These are phyloP conservation scores for Trichocomaceae sp. DNA, from an alignment of 2,329 filamentous ascomycete genomes.

Conservation along the genomic window DNA sequence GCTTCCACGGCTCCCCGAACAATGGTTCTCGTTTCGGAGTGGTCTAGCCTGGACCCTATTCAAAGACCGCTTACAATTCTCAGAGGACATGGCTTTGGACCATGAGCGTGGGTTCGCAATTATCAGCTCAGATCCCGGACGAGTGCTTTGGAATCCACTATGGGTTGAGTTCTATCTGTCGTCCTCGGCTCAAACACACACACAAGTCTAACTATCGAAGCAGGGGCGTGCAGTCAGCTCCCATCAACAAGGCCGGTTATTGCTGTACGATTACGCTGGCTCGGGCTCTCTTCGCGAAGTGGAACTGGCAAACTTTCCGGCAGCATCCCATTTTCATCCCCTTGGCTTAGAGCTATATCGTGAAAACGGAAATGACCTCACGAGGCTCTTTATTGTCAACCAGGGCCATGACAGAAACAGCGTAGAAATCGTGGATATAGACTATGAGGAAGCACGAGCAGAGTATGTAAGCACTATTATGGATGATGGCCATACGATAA, in stretches of 20 bases:
- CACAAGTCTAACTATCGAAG: neutral
- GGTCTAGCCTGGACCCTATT: constrained; percentile 15
- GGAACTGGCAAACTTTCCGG: constrained; percentile 9
- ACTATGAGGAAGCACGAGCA: constrained; percentile 15
- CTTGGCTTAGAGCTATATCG: constrained; percentile 16
- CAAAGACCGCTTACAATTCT: constrained; percentile 14
- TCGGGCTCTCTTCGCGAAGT: constrained; percentile 12
- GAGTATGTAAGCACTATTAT: constrained; percentile 13
- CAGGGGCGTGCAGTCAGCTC: constrained; percentile 10
- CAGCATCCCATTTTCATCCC: constrained; percentile 11
- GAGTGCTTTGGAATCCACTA: constrained; percentile 15
- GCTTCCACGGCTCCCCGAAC: constrained; percentile 13
- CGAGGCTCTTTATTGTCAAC: constrained; percentile 16
- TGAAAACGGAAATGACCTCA: constrained; percentile 2
- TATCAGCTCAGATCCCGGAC: constrained; percentile 14
- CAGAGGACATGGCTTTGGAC: constrained; percentile 15
- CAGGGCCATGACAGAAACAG: constrained; percentile 12
- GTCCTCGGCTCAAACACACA: neutral
- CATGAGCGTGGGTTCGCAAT: constrained; percentile 15
- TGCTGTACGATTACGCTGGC: constrained; percentile 15
- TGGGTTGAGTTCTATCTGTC: constrained; percentile 8
- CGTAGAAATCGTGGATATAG: constrained; percentile 16
- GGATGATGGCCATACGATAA: constrained; percentile 13
- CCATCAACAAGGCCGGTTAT: constrained; percentile 11
- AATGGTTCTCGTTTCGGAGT: constrained; percentile 15